Percentiles rank a stretch among this genome's conserved stretches.
phyloP scores from a whole-genome alignment of 495 filamentous ascomycete species.

The Penicillium lividum region DNA sequence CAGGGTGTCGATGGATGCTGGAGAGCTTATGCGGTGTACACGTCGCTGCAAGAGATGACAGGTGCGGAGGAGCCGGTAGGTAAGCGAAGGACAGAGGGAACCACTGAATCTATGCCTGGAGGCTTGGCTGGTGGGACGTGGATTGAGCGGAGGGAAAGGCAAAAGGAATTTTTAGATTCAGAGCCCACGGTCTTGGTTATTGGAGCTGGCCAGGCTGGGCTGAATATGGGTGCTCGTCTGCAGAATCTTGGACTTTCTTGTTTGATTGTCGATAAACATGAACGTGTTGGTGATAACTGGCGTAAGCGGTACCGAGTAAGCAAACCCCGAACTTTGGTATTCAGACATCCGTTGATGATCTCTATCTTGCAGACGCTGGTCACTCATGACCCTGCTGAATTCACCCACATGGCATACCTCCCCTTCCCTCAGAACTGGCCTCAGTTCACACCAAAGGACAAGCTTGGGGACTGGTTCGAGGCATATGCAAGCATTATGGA shows the following conservation, averaged over 20 bases:
- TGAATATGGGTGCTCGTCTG: constrained; percentile 67
- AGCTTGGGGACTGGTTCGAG: constrained; percentile 76
- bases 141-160: constrained; percentile 59
- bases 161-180: constrained; percentile 54
- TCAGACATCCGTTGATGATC: background rate
- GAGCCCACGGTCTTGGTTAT: constrained; percentile 69
- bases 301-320: constrained; percentile 58
- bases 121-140: constrained; percentile 66
- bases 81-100: constrained; percentile 50
- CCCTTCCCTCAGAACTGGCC: constrained; percentile 69
- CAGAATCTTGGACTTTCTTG: constrained; percentile 65
- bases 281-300: constrained; percentile 76
- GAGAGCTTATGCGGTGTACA: constrained; percentile 69
- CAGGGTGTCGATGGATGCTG: constrained; percentile 46
- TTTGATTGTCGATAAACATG: constrained; percentile 66
- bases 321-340: background rate
- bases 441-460: constrained; percentile 76
- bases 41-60: constrained; percentile 54
- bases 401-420: constrained; percentile 74
- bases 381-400: constrained; percentile 68
- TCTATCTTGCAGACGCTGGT: constrained; percentile 22
- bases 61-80: constrained; percentile 54
- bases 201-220: constrained; percentile 57
- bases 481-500: constrained; percentile 71
- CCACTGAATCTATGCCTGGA: constrained; percentile 56